A percentile compares a stretch with the other conserved stretches of the same genome.
phyloP scores from a whole-genome alignment of 2,329 filamentous ascomycete species.

The Penicillium sp. region DNA sequence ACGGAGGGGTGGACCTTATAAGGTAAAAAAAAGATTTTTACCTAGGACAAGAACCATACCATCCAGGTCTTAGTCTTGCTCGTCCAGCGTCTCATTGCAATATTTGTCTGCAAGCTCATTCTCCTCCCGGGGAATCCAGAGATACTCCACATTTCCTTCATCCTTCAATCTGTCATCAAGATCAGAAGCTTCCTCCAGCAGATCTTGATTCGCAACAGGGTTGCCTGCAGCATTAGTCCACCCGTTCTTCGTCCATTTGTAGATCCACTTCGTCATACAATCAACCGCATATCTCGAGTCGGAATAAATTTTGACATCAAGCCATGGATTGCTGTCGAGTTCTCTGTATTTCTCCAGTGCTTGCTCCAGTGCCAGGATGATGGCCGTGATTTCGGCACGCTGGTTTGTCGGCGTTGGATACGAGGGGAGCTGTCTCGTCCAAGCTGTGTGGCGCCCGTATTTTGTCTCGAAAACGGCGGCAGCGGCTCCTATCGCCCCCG shows the following conservation, averaged over 20 bases:
- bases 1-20: too few relatives aligned
- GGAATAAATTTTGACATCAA: not conserved
- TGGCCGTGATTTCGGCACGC: not conserved
- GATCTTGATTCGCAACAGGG: not conserved
- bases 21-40: too few relatives aligned
- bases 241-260: not conserved
- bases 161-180: not conserved
- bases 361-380: not conserved
- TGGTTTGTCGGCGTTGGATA: not conserved
- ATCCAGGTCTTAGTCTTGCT: slow-evolving; percentile 7
- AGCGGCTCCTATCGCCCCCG: not conserved
- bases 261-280: not conserved
- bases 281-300: slow-evolving; percentile 2
- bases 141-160: not conserved
- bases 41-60: too few relatives aligned
- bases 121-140: not conserved
- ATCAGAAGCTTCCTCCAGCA: not conserved
- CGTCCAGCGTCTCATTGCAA: not conserved
- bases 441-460: not conserved
- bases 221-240: not conserved
- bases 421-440: not conserved
- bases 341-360: not conserved
- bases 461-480: not conserved
- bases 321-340: not conserved
- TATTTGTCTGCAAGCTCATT: not conserved